phyloP scores from a whole-genome alignment of 805 yeast species.

The Lipomyces starkeyi region DNA sequence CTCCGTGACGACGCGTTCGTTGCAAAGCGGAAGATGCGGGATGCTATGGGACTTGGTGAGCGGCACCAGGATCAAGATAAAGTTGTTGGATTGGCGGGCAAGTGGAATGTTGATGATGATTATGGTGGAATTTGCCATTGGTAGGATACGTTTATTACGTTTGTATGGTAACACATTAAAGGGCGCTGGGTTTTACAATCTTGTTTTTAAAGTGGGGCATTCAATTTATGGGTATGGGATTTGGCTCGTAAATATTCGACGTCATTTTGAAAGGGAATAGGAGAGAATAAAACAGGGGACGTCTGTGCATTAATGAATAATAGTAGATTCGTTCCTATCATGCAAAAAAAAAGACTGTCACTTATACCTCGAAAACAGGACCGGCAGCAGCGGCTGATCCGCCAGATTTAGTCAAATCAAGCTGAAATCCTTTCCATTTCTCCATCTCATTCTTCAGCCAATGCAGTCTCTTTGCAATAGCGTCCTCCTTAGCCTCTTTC shows the following conservation, averaged over 20 bases:
- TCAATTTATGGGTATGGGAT: neutral
- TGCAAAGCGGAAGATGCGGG: slow-evolving; percentile 29
- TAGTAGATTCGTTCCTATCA: neutral
- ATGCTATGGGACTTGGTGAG: slow-evolving; percentile 24
- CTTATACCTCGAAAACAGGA: slow-evolving; percentile 28
- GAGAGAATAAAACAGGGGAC: neutral
- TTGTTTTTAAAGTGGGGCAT: neutral
- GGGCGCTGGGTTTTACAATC: neutral
- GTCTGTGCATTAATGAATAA: neutral
- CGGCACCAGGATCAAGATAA: slow-evolving; percentile 12
- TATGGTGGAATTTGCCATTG: slow-evolving; percentile 38
- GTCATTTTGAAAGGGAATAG: neutral
- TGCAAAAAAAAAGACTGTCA: neutral
- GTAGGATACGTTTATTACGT: slow-evolving; percentile 11
- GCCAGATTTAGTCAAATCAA: slow-evolving; percentile 25
- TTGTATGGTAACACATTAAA: slow-evolving; percentile 5
- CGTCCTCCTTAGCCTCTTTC: slow-evolving; percentile 14
- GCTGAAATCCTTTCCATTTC: slow-evolving; percentile 35
- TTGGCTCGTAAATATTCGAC: neutral
- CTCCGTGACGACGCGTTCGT: slow-evolving; percentile 40
- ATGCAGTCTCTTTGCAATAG: slow-evolving; percentile 13
- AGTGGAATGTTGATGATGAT: slow-evolving; percentile 36
- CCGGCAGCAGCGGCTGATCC: slow-evolving; percentile 33
- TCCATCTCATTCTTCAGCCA: slow-evolving; percentile 32
- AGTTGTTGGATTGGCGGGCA: slow-evolving; percentile 35